Conservation (phyloP, 331 rosid genomes). For the Malus hybrid region DNA sequence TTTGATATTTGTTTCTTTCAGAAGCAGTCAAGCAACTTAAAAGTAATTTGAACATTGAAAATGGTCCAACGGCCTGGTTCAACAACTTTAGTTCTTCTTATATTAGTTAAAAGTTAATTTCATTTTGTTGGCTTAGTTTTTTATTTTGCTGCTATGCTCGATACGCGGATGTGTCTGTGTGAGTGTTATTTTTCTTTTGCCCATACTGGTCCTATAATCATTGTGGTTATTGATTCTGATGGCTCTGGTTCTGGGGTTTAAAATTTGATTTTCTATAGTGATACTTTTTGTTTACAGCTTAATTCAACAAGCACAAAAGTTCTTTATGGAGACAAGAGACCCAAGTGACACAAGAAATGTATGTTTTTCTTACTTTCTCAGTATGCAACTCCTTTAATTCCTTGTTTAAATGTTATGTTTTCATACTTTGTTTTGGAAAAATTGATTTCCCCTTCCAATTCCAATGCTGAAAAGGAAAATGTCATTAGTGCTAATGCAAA, state of each 20-base stretch:
- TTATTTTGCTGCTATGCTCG: background rate
- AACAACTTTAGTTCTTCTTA: background rate
- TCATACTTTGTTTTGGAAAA: background rate
- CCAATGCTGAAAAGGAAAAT: background rate
- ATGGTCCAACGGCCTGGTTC: background rate
- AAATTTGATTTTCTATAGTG: constrained; percentile 18
- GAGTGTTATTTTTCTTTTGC: background rate
- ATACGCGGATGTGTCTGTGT: too few relatives aligned
- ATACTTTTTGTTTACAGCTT: constrained; percentile 56
- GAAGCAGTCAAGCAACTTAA: background rate
- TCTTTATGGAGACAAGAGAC: constrained; percentile 65
- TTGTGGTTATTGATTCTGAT: background rate
- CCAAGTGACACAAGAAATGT: constrained; percentile 77
- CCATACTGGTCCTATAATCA: background rate
- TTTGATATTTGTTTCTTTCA: background rate
- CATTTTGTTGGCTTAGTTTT: background rate
- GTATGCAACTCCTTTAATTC: background rate
- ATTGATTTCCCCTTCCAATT: background rate
- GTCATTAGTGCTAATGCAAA: background rate
- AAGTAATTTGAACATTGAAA: background rate
- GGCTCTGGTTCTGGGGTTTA: constrained; percentile 11
- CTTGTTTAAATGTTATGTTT: background rate
- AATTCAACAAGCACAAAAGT: constrained; percentile 82
- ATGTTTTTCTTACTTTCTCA: constrained; percentile 38
- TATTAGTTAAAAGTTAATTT: background rate